Conservation (phyloP, 106 monocot genomes). For the Triglochin maritima region DNA sequence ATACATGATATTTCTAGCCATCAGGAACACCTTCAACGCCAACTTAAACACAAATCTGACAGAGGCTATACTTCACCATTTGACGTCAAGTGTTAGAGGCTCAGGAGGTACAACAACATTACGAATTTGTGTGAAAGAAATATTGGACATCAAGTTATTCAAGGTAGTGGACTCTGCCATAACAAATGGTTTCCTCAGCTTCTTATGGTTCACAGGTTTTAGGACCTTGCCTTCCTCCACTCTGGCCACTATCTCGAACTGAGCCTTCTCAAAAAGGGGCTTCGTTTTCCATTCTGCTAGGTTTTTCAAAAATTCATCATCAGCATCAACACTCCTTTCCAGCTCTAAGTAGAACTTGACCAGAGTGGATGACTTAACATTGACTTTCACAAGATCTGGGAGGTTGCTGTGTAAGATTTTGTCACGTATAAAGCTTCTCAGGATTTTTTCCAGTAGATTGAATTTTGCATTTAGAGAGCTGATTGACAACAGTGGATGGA, state of each 20-base stretch:
- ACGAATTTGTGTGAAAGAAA: slow-evolving; percentile 57
- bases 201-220: slow-evolving; percentile 36
- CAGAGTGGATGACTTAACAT: slow-evolving; percentile 29
- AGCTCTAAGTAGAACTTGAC: slow-evolving; percentile 58
- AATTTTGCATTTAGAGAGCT: slow-evolving; percentile 30
- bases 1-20: no score
- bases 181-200: slow-evolving; percentile 27
- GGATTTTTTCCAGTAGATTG: slow-evolving; percentile 20
- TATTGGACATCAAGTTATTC: slow-evolving; percentile 68
- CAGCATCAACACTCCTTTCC: slow-evolving; percentile 44
- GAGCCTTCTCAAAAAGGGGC: slow-evolving; percentile 29
- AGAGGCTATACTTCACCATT: slow-evolving; percentile 35
- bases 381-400: slow-evolving; percentile 38
- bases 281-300: slow-evolving; percentile 54
- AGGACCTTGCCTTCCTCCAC: slow-evolving; percentile 32
- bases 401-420: slow-evolving; percentile 13
- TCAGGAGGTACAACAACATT: slow-evolving; percentile 53
- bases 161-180: slow-evolving; percentile 39
- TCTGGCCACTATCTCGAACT: slow-evolving; percentile 61
- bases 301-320: slow-evolving; percentile 44
- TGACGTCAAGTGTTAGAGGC: slow-evolving; percentile 67
- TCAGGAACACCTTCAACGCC: no score
- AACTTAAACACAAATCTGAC: no score
- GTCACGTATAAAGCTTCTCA: slow-evolving; percentile 26
- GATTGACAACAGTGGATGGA: slow-evolving; percentile 15